phyloP scores from a whole-genome alignment of 2,329 filamentous ascomycete species.

The Ophiosphaerella korrae region DNA sequence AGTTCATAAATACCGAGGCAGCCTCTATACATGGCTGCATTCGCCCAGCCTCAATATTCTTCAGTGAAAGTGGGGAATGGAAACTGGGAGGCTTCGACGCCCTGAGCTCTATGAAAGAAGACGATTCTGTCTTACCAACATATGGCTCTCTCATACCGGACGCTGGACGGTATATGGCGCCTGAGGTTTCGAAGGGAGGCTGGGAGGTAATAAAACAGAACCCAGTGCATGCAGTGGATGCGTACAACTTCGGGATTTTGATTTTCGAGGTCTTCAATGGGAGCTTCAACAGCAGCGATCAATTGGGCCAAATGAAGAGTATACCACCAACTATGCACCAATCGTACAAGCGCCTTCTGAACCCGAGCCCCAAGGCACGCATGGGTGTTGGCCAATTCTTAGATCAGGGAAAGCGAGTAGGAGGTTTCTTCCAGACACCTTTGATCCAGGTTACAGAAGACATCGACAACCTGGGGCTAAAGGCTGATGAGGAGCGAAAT shows the following conservation, averaged over 20 bases:
- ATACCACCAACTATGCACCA: constrained; percentile 88
- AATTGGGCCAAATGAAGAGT: constrained; percentile 82
- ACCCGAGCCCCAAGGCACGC: constrained; percentile 85
- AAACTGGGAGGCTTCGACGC: constrained; percentile 94
- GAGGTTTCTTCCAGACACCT: constrained; percentile 90
- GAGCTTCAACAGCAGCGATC: constrained; percentile 74
- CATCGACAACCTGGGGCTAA: constrained; percentile 90
- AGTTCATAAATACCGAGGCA: constrained; percentile 95
- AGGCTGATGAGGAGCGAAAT: constrained; percentile 81
- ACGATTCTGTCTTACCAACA: constrained; percentile 90
- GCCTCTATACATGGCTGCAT: constrained; percentile 88
- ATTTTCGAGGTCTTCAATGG: constrained; percentile 94
- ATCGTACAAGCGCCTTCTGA: constrained; percentile 87
- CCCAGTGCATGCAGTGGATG: constrained; percentile 80
- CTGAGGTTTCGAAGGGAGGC: constrained; percentile 83
- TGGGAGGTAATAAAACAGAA: constrained; percentile 90
- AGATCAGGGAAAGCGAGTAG: constrained; percentile 81
- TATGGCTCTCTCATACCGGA: constrained; percentile 89
- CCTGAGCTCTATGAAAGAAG: constrained; percentile 92
- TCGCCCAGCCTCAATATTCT: constrained; percentile 85
- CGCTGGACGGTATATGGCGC: constrained; percentile 80
- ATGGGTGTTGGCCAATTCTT: constrained; percentile 84
- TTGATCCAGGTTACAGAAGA: constrained; percentile 91
- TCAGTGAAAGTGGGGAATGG: constrained; percentile 96
- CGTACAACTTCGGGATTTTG: constrained; percentile 82